Evolutionary conservation across 2,329 filamentous ascomycete genomes (phyloP).

Genomic region (Zymoseptoria crescenta): DNA sequence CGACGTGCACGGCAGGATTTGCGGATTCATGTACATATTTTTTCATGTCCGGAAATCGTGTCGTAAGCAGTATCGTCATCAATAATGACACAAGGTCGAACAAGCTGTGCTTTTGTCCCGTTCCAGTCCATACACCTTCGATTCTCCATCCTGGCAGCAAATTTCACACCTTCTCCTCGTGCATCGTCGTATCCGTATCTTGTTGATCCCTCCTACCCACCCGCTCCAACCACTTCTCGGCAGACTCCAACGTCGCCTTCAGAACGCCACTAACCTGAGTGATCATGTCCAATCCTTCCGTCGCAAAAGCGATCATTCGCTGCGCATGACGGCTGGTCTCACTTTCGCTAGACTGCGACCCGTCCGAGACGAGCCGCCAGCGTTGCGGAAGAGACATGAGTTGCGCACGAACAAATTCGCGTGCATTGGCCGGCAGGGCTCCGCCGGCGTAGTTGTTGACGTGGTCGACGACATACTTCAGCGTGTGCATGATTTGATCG

Average conservation of each 20-base stretch:
- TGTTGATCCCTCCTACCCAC: slow-evolving; percentile 17
- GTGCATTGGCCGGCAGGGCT: slow-evolving; percentile 80
- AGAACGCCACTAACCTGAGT: slow-evolving; percentile 80
- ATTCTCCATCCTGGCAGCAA: no score
- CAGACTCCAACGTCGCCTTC: slow-evolving; percentile 80
- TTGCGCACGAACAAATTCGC: slow-evolving; percentile 72
- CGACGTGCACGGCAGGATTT: no score
- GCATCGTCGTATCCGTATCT: background rate
- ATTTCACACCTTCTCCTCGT: background rate
- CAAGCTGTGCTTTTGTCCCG: background rate
- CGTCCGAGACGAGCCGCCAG: slow-evolving; percentile 61
- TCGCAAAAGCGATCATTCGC: slow-evolving; percentile 74
- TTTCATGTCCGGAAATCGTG: no score
- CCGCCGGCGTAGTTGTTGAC: slow-evolving; percentile 89
- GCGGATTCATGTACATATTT: no score
- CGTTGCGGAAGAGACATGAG: slow-evolving; percentile 76
- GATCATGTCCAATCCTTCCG: slow-evolving; percentile 91
- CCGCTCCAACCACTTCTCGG: slow-evolving; percentile 78
- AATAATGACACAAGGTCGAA: background rate
- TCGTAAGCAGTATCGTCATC: no score
- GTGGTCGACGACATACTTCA: slow-evolving; percentile 73
- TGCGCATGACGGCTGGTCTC: slow-evolving; percentile 55
- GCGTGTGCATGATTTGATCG: slow-evolving; percentile 41
- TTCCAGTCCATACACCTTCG: no score
- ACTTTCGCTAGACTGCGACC: slow-evolving; percentile 24